Base-by-base conservation (phyloP, 2,329 filamentous ascomycete species). In the Ceratocystis huliohia region DNA sequence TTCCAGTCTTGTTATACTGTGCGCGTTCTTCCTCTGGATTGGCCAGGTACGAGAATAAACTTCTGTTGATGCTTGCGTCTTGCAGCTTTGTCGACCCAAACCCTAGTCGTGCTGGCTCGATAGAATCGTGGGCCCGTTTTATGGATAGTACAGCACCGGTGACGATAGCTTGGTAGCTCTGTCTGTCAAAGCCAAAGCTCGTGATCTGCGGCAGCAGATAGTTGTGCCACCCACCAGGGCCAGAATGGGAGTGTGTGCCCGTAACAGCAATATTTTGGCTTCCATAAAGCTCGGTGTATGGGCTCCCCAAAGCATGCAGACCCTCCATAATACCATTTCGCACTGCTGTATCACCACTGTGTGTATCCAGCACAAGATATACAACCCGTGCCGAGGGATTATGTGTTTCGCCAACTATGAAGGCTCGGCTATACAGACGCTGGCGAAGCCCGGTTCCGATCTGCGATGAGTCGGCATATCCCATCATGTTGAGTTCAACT, bases 181-280 rank as follows among this genome's bases (percentile, higher is more conserved):
- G 89, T 72, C 86, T 85, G 75, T 91, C 83, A 71, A 96, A 96
- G 0, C 93, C 93, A 67, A 88, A 82, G 72, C 86, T 92, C 0
- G 93, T 94, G 70, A 97, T 88, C 73, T 96, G 92, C 6, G 92
- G 93, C 5, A 96, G 80, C 8, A 97, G 81, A 73, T 96, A 97
- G 76, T 97, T 97, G 74, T 95, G 80, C 91, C 91, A 97, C 5
- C 88, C 93, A 1, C 89, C 93, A 0, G 93, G 92, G 0, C 92
- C 93, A 28, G 91, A 87, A 76, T 97, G 93, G 30, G 89, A 94
- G 75, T 97, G 93, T 0, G 93, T 97, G 65, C 92, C 93, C 0
- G 91, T 96, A 25, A 97, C 83, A 44, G 93, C 93, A 45, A 96
- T 77, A 72, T 96, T 97, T 71, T 88, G 82, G 71, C 88, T 83